phyloP scores from a whole-genome alignment of 1,139 yeast genomes.

The Pichia sp. region DNA sequence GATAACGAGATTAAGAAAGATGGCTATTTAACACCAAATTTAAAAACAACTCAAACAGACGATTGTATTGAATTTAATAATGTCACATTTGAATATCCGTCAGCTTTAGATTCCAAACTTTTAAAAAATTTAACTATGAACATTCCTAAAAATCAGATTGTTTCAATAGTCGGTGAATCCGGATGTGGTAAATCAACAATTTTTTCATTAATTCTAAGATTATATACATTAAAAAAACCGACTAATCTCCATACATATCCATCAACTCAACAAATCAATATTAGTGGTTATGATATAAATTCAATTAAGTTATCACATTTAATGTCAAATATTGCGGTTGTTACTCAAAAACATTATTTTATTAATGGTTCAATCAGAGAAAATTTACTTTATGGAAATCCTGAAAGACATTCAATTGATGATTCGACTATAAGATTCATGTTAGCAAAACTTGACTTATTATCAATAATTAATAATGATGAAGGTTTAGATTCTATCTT shows the following conservation, averaged over 20 bases:
- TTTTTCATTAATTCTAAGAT: constrained; percentile 44
- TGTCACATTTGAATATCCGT: constrained; percentile 46
- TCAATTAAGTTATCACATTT: constrained; percentile 43
- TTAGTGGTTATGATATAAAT: constrained; percentile 40
- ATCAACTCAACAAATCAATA: constrained; percentile 25
- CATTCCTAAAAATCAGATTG: constrained; percentile 41
- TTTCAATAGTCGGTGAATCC: constrained; percentile 68
- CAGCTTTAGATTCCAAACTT: constrained; percentile 21
- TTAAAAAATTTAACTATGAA: constrained; percentile 37
- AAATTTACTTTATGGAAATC: constrained; percentile 60
- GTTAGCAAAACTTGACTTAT: constrained; percentile 35
- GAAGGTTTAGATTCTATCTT: constrained; percentile 52
- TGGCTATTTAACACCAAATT: constrained; percentile 25
- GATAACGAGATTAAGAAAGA: constrained; percentile 16
- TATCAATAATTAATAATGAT: constrained; percentile 46
- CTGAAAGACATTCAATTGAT: constrained; percentile 11
- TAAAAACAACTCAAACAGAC: constrained; percentile 9
- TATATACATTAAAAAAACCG: constrained; percentile 33
- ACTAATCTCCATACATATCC: background rate
- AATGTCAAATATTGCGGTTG: constrained; percentile 51
- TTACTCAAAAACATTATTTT: constrained; percentile 61
- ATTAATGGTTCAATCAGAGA: constrained; percentile 64
- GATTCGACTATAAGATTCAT: background rate
- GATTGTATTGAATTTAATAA: constrained; percentile 36
- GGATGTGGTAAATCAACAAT: constrained; percentile 82